Conservation (phyloP, 345 rosid genomes). For the Populus euphratica region DNA sequence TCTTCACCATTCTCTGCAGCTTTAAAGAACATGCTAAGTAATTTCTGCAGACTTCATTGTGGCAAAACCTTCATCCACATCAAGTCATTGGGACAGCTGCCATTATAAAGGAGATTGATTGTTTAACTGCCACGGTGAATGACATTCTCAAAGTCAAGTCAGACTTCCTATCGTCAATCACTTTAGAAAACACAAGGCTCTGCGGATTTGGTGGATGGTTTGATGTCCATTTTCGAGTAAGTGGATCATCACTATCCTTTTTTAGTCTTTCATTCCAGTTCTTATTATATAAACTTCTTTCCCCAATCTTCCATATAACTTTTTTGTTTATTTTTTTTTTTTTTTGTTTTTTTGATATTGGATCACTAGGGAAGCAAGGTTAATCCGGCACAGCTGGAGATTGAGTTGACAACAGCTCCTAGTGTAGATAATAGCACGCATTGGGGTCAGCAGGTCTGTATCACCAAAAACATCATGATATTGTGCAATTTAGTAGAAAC, state of each 20-base stretch:
- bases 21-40: conserved; percentile 3
- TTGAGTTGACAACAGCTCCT: conserved; percentile 92
- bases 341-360: conserved; percentile 8
- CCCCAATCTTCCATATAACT: background rate
- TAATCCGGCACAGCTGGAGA: conserved; percentile 63
- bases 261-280: background rate
- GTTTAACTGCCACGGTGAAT: conserved; percentile 67
- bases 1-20: background rate
- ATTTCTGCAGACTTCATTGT: conserved; percentile 67
- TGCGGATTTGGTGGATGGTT: conserved; percentile 97
- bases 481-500: background rate
- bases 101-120: conserved; percentile 76
- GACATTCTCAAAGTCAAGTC: conserved; percentile 71
- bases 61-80: conserved; percentile 89
- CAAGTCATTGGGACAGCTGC: conserved; percentile 80
- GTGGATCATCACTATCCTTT: conserved; percentile 24
- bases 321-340: background rate
- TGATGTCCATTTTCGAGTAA: conserved; percentile 91
- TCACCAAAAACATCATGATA: background rate
- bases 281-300: background rate
- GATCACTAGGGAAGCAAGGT: conserved; percentile 63
- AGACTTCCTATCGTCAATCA: conserved; percentile 49
- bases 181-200: conserved; percentile 42
- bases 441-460: conserved; percentile 94
- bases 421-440: conserved; percentile 73